Percentiles rank a stretch among this genome's conserved stretches.
Conservation (phyloP, 2,329 filamentous ascomycete genomes). For the Paramyrothecium sp. region DNA sequence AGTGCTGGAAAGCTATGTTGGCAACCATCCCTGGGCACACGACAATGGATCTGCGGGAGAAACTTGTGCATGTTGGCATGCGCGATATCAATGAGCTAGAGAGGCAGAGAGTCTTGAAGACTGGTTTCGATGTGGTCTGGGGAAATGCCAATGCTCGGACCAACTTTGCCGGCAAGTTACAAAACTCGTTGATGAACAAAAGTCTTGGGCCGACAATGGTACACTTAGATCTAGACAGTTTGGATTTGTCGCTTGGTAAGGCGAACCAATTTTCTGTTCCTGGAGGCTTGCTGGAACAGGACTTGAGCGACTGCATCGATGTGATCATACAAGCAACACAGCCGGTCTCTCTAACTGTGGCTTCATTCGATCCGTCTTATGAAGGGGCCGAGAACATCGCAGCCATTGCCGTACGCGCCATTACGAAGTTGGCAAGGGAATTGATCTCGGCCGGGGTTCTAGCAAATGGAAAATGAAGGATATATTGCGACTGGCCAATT, state of each 20-base stretch:
- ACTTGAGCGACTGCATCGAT: slow-evolving; percentile 16
- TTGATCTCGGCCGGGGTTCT: no score
- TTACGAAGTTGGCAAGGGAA: no score
- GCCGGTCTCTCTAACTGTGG: slow-evolving; percentile 15
- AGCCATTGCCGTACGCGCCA: background rate
- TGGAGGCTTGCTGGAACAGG: slow-evolving; percentile 26
- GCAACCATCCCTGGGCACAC: slow-evolving; percentile 16
- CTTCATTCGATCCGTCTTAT: slow-evolving; percentile 19
- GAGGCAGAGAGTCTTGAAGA: slow-evolving; percentile 23
- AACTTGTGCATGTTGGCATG: slow-evolving; percentile 22
- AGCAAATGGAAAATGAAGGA: no score
- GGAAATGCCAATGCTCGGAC: slow-evolving; percentile 12
- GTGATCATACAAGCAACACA: slow-evolving; percentile 10
- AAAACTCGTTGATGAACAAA: slow-evolving; percentile 9
- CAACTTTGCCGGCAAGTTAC: slow-evolving; percentile 12
- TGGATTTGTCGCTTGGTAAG: slow-evolving; percentile 29
- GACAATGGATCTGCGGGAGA: slow-evolving; percentile 11
- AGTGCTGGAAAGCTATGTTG: slow-evolving; percentile 20
- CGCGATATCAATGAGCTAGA: slow-evolving; percentile 26
- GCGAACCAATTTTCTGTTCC: slow-evolving; percentile 33
- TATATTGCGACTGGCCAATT: no score
- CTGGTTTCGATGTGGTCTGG: slow-evolving; percentile 27
- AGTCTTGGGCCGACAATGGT: slow-evolving; percentile 19
- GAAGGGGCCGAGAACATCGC: slow-evolving; percentile 11
- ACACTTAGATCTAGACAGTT: slow-evolving; percentile 32